A percentile compares a stretch with the other conserved stretches of the same genome.
Evolutionary conservation across 176 grass and related monocot species (phyloP).

Genomic region (Dactylis glomerata): DNA sequence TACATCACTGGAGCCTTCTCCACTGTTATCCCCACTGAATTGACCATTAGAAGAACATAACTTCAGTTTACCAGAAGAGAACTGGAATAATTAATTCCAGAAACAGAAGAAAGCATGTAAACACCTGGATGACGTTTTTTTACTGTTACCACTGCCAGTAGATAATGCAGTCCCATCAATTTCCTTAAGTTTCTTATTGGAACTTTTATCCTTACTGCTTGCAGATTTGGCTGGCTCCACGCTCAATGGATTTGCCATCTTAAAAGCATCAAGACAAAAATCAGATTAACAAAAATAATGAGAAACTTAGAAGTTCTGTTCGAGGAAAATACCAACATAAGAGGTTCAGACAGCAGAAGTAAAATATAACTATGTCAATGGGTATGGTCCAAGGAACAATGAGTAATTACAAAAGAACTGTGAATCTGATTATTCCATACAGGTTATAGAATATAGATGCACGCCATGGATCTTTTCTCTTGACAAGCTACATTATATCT

Average conservation of each 20-base stretch:
- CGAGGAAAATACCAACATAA: neutral
- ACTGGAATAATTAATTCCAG: neutral
- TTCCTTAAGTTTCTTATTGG: slow-evolving; percentile 65
- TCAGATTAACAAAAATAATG: neutral
- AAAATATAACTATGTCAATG: slow-evolving; percentile 4
- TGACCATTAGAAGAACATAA: slow-evolving; percentile 2
- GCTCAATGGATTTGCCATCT: slow-evolving; percentile 57
- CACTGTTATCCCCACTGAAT: slow-evolving; percentile 59
- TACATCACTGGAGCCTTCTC: slow-evolving; percentile 78
- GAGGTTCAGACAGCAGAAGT: neutral
- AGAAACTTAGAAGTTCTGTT: neutral
- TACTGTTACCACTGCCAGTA: slow-evolving; percentile 47
- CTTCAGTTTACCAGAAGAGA: slow-evolving; percentile 30
- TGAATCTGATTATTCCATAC: neutral
- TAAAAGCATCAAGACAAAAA: slow-evolving; percentile 8
- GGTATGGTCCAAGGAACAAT: neutral
- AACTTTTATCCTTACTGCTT: slow-evolving; percentile 70
- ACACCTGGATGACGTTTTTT: slow-evolving; percentile 51
- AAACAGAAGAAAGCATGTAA: neutral
- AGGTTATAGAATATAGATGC: neutral
- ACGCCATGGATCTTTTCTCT: neutral
- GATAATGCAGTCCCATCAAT: slow-evolving; percentile 58
- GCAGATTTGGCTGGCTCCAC: slow-evolving; percentile 62
- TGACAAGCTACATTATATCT: neutral
- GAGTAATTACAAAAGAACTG: neutral